A percentile compares a stretch with the other conserved stretches of the same genome.
Evolutionary conservation across 1,139 yeast genomes (phyloP).

Genomic region (Zygosaccharomyces pseudobailii): DNA sequence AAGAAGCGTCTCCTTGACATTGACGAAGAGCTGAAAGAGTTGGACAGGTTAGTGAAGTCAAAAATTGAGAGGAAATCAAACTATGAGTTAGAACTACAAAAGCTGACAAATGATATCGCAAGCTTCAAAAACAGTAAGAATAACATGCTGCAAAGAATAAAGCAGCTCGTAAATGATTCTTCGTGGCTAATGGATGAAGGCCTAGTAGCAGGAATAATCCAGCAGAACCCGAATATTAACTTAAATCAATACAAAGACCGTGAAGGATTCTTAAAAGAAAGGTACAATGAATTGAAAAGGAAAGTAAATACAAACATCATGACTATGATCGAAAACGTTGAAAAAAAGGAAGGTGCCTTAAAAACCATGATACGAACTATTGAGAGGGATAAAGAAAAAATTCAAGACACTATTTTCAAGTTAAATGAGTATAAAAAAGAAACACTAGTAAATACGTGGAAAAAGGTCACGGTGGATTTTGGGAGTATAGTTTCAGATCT

Average conservation of each 20-base stretch:
- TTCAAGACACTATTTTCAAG: constrained; percentile 78
- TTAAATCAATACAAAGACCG: constrained; percentile 58
- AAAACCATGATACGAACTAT: constrained; percentile 81
- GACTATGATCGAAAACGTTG: constrained; percentile 92
- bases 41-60: constrained; percentile 47
- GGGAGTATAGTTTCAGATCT: constrained; percentile 87
- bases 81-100: constrained; percentile 52
- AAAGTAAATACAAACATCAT: constrained; percentile 85
- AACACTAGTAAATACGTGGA: constrained; percentile 78
- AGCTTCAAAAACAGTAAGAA: constrained; percentile 46
- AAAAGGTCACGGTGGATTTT: constrained; percentile 80
- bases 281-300: constrained; percentile 70
- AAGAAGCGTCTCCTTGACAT: constrained; percentile 60
- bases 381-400: constrained; percentile 84
- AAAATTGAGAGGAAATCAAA: constrained; percentile 52
- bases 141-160: constrained; percentile 43
- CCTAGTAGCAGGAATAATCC: constrained; percentile 49
- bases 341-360: constrained; percentile 76
- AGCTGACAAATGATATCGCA: constrained; percentile 60
- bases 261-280: constrained; percentile 52
- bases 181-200: constrained; percentile 71
- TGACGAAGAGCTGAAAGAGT: constrained; percentile 71
- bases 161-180: constrained; percentile 49
- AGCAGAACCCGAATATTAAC: constrained; percentile 59
- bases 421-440: constrained; percentile 83